phyloP scores from a whole-genome alignment of 208 protist genomes.

The Blastocrithidia nonstop region DNA sequence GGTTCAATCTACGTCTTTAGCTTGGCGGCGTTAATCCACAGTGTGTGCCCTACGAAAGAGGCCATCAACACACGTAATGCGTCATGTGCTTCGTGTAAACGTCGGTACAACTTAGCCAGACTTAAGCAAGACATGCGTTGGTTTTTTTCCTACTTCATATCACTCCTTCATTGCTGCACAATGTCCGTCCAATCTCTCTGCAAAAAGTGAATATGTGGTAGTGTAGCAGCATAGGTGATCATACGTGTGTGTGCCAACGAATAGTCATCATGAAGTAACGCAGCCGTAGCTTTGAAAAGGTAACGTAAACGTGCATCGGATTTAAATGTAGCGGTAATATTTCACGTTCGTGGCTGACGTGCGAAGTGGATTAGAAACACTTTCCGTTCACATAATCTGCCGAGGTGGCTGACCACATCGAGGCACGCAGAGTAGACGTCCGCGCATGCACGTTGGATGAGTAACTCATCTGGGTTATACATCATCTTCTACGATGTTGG shows the following conservation, averaged over 20 bases:
- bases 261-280: conserved; percentile 71
- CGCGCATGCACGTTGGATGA: conserved; percentile 35
- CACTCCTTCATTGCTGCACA: conserved; percentile 53
- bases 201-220: conserved; percentile 81
- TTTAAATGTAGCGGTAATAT: conserved; percentile 40
- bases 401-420: conserved; percentile 28
- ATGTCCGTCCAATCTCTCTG: conserved; percentile 66
- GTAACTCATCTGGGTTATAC: conserved; percentile 53
- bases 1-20: conserved; percentile 82
- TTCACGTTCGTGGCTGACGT: conserved; percentile 63
- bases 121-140: conserved; percentile 38
- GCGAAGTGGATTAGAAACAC: conserved; percentile 67
- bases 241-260: conserved; percentile 59
- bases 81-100: conserved; percentile 70
- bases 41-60: conserved; percentile 69
- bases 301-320: conserved; percentile 48
- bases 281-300: conserved; percentile 29
- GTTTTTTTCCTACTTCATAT: conserved; percentile 50
- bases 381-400: conserved; percentile 66
- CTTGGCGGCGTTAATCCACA: conserved; percentile 85
- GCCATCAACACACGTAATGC: conserved; percentile 74
- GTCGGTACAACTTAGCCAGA: conserved; percentile 55
- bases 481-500: conserved; percentile 45
- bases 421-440: conserved; percentile 54
- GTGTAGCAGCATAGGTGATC: conserved; percentile 53